phyloP scores from a whole-genome alignment of 345 rosid genomes.

The Brassica cretica region DNA sequence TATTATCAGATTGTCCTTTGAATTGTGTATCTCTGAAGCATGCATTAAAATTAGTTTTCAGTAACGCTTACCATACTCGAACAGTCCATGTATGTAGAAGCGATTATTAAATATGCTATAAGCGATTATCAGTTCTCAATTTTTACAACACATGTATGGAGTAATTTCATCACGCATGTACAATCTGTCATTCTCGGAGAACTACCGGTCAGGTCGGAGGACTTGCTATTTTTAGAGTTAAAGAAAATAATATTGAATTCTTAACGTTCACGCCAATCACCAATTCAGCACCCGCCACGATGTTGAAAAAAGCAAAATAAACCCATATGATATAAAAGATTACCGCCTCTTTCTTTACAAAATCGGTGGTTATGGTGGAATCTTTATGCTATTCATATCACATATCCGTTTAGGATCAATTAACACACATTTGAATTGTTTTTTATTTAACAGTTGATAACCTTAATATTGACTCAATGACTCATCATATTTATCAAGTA shows the following conservation, averaged over 20 bases:
- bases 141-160: neutral
- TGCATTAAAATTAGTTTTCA: neutral
- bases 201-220: constrained; percentile 22
- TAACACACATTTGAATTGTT: neutral
- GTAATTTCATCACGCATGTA: neutral
- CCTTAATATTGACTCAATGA: too few relatives aligned
- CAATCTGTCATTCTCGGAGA: constrained; percentile 18
- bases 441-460: neutral
- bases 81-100: neutral
- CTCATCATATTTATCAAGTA: too few relatives aligned
- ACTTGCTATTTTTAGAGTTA: constrained; percentile 12
- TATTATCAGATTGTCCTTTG: neutral
- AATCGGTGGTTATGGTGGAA: neutral
- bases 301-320: neutral
- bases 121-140: neutral
- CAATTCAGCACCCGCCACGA: neutral
- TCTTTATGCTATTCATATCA: constrained; percentile 10
- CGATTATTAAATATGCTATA: neutral
- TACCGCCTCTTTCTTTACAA: neutral
- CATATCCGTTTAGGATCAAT: neutral
- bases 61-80: neutral
- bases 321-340: neutral
- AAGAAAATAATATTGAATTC: neutral
- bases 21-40: neutral
- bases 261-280: constrained; percentile 14